Evolutionary conservation across 2,329 filamentous ascomycete species (phyloP), one percentile per base, ranked within the genome.

Genomic region (Coniochaeta prunicola): DNA sequence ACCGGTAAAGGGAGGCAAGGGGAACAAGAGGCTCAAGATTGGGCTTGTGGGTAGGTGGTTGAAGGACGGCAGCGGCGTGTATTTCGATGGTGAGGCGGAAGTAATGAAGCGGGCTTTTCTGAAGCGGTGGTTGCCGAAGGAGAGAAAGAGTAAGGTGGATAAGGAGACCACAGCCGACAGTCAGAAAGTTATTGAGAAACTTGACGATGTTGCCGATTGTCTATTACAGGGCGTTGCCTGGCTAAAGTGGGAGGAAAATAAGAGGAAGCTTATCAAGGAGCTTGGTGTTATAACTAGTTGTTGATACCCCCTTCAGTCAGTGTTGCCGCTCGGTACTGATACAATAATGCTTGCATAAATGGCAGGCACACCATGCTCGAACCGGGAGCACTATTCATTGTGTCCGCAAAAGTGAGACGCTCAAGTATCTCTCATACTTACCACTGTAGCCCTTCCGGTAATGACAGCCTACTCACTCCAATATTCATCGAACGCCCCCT

Each of bases 141-240:
- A 45, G 24, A 59, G 40, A 31, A 57, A 56, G 64, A 59, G 48
- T 38, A 58, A 55, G 55, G 31, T 33, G 24, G 36, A 9, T 12
- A 65, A 61, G 45, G 65, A 65, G 57, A 17, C 30, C 3, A 62
- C 59, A 56, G 69, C 61, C 60, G 68, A 62, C 56, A 21, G 21
- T 3, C 12, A 56, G 36, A 64, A 67, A 59, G 66, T 65, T 59
- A 63, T 69, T 55, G 70, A 63, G n/a, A 94, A 94, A 71, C 71
- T 93, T 57, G 91, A 96, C 71, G 91, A 96, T 74, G 73, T 96
- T 56, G 88, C 90, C 0, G 91, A 96, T 74, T 89, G 87, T 68
- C 74, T 94, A 28, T 70, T 94, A 58, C 91, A 96, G 70, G 91
- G 86, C 2, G 78, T 91, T 60, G 86, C 89, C 2, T 93, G 89